Conservation (phyloP, 352 stramenopile species). For the Aphanomyces invadans region DNA sequence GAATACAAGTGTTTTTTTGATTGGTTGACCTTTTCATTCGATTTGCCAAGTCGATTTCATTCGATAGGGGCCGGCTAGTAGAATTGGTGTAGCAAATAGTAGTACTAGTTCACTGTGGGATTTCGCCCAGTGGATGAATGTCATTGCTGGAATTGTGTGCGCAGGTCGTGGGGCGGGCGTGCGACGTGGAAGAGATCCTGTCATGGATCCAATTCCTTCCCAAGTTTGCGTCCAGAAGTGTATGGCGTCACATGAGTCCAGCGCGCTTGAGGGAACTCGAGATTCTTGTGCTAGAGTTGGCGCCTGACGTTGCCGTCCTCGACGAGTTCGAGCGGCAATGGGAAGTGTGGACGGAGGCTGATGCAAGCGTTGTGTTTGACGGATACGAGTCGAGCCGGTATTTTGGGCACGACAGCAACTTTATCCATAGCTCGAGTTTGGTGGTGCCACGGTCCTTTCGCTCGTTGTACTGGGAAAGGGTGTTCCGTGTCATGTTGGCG, state of each 20-base stretch:
- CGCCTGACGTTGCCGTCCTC: not conserved
- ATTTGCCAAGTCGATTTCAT: too few relatives aligned
- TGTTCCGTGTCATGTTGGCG: slow-evolving; percentile 8
- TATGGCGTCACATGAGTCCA: slow-evolving; percentile 15
- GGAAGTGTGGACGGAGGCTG: not conserved
- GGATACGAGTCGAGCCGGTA: not conserved
- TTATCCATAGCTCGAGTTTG: not conserved
- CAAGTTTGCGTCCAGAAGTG: not conserved
- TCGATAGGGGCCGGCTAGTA: too few relatives aligned
- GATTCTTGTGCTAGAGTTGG: not conserved
- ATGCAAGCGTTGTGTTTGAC: not conserved
- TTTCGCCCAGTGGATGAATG: too few relatives aligned
- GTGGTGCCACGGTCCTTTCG: not conserved
- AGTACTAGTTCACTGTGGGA: too few relatives aligned
- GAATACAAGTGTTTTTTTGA: too few relatives aligned
- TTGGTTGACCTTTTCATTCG: too few relatives aligned
- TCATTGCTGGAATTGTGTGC: slow-evolving; percentile 1
- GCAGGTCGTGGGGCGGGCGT: not conserved
- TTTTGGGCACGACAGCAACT: not conserved
- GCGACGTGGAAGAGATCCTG: slow-evolving; percentile 13
- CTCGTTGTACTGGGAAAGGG: slow-evolving; percentile 10
- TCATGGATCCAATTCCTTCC: not conserved
- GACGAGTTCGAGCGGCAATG: slow-evolving; percentile 11
- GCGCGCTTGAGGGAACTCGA: slow-evolving; percentile 1
- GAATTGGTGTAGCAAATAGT: too few relatives aligned